Percentiles rank a stretch among this genome's conserved stretches.
These are phyloP conservation scores for Eimeria tenella DNA, from an alignment of 169 alveolate genomes.

Conservation along the genomic window DNA sequence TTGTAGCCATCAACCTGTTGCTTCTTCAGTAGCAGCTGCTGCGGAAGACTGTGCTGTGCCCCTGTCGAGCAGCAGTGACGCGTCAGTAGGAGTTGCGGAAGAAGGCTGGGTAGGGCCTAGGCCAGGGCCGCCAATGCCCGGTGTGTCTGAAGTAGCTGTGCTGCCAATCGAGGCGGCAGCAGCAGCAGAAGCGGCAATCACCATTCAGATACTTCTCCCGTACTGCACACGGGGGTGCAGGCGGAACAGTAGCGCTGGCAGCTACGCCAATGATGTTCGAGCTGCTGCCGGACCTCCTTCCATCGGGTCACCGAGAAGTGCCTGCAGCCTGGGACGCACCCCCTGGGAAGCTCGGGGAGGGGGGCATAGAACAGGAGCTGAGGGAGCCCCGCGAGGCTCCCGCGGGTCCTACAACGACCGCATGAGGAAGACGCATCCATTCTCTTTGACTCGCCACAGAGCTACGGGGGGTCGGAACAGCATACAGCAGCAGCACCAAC, in stretches of 20 bases:
- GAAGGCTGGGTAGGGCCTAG: conserved; percentile 44
- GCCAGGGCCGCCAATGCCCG: conserved; percentile 18
- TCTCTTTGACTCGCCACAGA: conserved; percentile 34
- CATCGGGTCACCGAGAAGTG: conserved; percentile 57
- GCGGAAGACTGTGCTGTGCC: conserved; percentile 36
- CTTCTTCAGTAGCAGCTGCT: background rate
- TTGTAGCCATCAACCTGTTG: conserved; percentile 20
- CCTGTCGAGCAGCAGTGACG: conserved; percentile 47
- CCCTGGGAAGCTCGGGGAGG: conserved; percentile 73
- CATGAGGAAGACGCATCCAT: conserved; percentile 58
- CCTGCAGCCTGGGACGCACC: conserved; percentile 62
- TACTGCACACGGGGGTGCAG: conserved; percentile 69
- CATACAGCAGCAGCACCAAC: conserved; percentile 58
- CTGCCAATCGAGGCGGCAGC: conserved; percentile 72
- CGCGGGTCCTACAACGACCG: conserved; percentile 52
- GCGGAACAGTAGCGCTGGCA: conserved; percentile 65
- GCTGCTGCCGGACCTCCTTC: conserved; percentile 67
- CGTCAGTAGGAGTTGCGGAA: background rate
- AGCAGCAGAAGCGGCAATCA: conserved; percentile 67
- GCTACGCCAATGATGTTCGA: conserved; percentile 40
- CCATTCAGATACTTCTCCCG: conserved; percentile 55
- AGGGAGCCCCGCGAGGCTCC: conserved; percentile 67
- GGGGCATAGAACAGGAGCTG: conserved; percentile 43
- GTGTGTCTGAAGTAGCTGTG: conserved; percentile 18
- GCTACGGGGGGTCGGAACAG: conserved; percentile 40